phyloP scores from a whole-genome alignment of 352 stramenopile genomes.

The Plasmopara halstedii region DNA sequence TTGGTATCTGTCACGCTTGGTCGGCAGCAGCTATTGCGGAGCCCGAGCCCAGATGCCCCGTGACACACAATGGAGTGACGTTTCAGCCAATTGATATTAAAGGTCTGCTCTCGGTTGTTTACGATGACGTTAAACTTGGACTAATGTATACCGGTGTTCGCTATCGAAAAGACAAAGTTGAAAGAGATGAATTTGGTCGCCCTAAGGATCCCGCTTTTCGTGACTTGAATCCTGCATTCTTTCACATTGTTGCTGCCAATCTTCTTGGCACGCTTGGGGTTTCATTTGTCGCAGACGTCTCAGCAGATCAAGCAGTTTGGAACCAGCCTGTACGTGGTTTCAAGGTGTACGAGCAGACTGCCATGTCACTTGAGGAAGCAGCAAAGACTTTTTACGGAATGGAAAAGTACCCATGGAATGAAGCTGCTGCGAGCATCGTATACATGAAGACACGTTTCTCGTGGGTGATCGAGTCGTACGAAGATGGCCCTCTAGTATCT shows the following conservation, averaged over 20 bases:
- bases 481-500: conserved; percentile 27
- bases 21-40: conserved; percentile 31
- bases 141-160: conserved; percentile 37
- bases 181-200: conserved; percentile 36
- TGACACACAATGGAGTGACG: conserved; percentile 36
- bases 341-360: conserved; percentile 30
- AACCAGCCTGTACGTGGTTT: conserved; percentile 53
- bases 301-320: conserved; percentile 32
- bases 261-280: conserved; percentile 30
- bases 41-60: conserved; percentile 30
- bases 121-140: conserved; percentile 21
- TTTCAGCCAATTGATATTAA: conserved; percentile 50
- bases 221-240: conserved; percentile 42
- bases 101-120: conserved; percentile 30
- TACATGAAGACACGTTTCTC: conserved; percentile 36
- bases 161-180: conserved; percentile 19
- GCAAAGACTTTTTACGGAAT: conserved; percentile 31
- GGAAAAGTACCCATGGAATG: conserved; percentile 46
- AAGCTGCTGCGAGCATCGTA: conserved; percentile 27
- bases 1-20: conserved; percentile 48
- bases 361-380: conserved; percentile 24
- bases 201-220: conserved; percentile 29
- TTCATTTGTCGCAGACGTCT: conserved; percentile 37
- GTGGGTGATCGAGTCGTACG: conserved; percentile 35
- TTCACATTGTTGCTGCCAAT: conserved; percentile 45